Evolutionary conservation across 768 basidiomycete genomes (phyloP).

Genomic region (Lyophyllum shimeji): DNA sequence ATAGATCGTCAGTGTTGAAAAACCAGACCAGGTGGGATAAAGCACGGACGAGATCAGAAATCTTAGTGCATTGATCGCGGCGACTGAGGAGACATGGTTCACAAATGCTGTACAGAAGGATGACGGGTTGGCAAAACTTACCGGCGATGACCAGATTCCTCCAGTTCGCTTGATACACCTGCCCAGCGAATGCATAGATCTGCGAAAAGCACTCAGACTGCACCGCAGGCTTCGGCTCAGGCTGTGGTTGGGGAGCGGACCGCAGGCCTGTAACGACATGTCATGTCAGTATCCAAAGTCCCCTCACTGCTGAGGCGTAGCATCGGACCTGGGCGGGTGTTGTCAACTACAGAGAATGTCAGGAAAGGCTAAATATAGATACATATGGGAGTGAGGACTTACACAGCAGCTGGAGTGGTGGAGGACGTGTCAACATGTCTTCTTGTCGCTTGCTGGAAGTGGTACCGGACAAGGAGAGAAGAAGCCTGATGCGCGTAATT

Average conservation of each 20-base stretch:
- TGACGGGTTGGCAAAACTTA: constrained; percentile 16
- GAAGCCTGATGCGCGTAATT: constrained; percentile 2
- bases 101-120: background rate
- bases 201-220: constrained; percentile 15
- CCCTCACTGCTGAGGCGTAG: background rate
- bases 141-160: constrained; percentile 39
- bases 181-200: constrained; percentile 30
- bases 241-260: constrained; percentile 3
- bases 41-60: constrained; percentile 35
- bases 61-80: constrained; percentile 38
- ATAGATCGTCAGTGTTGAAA: background rate
- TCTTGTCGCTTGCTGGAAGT: constrained; percentile 27
- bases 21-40: background rate
- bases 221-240: background rate
- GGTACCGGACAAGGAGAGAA: constrained; percentile 40
- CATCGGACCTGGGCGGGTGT: constrained; percentile 26
- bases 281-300: background rate
- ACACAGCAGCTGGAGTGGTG: constrained; percentile 43
- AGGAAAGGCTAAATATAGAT: background rate
- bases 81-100: constrained; percentile 24
- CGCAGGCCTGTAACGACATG: constrained; percentile 2
- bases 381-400: constrained; percentile 11
- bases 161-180: constrained; percentile 41
- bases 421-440: constrained; percentile 39
- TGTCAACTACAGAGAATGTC: constrained; percentile 27